phyloP scores from a whole-genome alignment of 495 filamentous ascomycete species.

The Xylaria sp. region DNA sequence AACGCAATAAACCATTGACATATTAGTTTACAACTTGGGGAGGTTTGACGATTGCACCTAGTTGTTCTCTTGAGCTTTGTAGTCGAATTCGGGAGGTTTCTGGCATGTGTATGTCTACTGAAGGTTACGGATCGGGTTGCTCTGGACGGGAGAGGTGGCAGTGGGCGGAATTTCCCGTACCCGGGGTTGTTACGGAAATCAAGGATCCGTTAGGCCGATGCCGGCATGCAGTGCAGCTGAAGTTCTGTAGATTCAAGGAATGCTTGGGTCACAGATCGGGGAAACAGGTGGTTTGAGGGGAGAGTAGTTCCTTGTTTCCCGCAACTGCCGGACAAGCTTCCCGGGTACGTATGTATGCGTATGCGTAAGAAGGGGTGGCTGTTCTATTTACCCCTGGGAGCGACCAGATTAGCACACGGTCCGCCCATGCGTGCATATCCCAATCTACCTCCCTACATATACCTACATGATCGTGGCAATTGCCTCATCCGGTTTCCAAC shows the following conservation, averaged over 20 bases:
- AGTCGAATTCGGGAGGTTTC: too few relatives aligned
- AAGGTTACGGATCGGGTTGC: too few relatives aligned
- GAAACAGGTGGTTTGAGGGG: neutral
- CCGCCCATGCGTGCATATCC: constrained; percentile 15
- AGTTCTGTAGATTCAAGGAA: neutral
- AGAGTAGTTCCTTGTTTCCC: constrained; percentile 5
- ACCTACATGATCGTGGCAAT: constrained; percentile 4
- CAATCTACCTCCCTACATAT: too few relatives aligned
- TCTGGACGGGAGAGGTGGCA: neutral
- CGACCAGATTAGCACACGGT: neutral
- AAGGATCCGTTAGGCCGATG: constrained; percentile 15
- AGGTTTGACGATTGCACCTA: too few relatives aligned
- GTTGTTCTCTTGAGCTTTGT: too few relatives aligned
- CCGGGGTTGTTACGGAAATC: neutral
- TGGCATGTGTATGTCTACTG: too few relatives aligned
- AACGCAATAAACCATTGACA: too few relatives aligned
- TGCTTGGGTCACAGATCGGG: neutral
- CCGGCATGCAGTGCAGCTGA: constrained; percentile 9
- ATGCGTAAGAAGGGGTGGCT: neutral
- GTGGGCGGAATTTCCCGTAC: constrained; percentile 14
- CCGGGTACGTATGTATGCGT: too few relatives aligned
- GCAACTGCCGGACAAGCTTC: neutral
- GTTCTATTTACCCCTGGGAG: neutral
- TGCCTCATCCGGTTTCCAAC: constrained; percentile 18
- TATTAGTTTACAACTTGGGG: too few relatives aligned